phyloP scores from a whole-genome alignment of 2,329 filamentous ascomycete species.

The Pseudonectria foliicola region DNA sequence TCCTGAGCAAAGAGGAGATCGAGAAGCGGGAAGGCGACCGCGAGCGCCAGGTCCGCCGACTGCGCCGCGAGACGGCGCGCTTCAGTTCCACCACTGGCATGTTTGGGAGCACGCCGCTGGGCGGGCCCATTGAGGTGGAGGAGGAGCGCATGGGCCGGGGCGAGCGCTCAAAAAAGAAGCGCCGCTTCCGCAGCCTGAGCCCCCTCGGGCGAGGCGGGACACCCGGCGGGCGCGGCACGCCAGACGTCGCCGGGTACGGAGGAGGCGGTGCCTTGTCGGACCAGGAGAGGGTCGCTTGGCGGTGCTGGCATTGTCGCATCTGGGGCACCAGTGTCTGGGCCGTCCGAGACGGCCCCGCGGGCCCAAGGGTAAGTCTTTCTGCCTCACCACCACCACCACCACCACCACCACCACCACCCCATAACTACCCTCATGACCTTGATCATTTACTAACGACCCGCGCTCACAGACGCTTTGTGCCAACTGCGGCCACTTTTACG shows the following conservation, averaged over 20 bases:
- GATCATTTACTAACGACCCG: constrained; percentile 18
- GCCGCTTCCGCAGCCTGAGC: constrained; percentile 81
- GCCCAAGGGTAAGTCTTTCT: constrained; percentile 61
- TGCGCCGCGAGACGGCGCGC: constrained; percentile 83
- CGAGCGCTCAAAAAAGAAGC: constrained; percentile 92
- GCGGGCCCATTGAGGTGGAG: constrained; percentile 47
- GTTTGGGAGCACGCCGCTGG: constrained; percentile 63
- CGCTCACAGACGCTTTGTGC: constrained; percentile 71
- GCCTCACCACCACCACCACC: too few relatives aligned
- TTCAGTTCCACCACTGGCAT: constrained; percentile 85
- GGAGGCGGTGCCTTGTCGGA: constrained; percentile 65
- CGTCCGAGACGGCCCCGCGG: constrained; percentile 82
- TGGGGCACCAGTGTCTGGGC: constrained; percentile 92
- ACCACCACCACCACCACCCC: too few relatives aligned
- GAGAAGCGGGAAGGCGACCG: constrained; percentile 94
- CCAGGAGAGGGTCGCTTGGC: constrained; percentile 74
- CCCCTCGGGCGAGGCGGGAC: constrained; percentile 61
- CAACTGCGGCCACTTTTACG: constrained; percentile 85
- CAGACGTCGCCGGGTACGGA: constrained; percentile 68
- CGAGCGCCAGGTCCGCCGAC: constrained; percentile 78
- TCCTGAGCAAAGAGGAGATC: constrained; percentile 88
- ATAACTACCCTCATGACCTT: too few relatives aligned
- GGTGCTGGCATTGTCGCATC: constrained; percentile 79
- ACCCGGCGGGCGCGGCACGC: constrained; percentile 68
- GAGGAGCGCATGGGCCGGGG: constrained; percentile 87